Base-by-base conservation (phyloP, 148 eudicot species). In the Rhododendron mucronatum region DNA sequence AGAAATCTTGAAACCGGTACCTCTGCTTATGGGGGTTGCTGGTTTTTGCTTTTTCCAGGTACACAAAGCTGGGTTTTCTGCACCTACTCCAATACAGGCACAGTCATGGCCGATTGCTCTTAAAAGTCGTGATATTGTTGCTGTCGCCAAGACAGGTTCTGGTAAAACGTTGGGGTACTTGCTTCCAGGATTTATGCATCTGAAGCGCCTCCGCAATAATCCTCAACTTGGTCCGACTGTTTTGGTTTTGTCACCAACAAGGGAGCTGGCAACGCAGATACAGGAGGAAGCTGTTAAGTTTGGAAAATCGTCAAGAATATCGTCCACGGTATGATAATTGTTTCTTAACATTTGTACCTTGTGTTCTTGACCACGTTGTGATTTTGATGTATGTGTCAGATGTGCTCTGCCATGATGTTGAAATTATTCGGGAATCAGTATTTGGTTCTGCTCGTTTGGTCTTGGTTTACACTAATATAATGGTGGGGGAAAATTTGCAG, bases 191-290 rank as follows among this genome's bases (percentile, higher is more conserved):
- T 97, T 95, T 88, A 82, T 89, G 28, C 98, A 93, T 91, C 91
- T 97, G 50, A 95, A 91, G 90, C 93, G 90, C 63, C 47, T 76
- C 65, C 91, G 87, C 23, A 97, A 93, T 69, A 93, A 92, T 89
- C 88, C 98, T 9, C 93, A 89, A 82, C 75, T 93, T 88, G 98
- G 99, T 23, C 99, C 99, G 26, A 94, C 96, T 67, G 95, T 97
- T 86, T 88, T 97, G 91, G 98, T 97, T 16, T 79, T 97, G 83
- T 93, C 99, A 53, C 99, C 99, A 30, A 97, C 99, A 10, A 90
- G 99, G 86, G 99, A 97, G 87, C 87, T 97, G 87, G 99, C 99
- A 9, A 95, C 97, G 11, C 99, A 97, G 91, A 97, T 97, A 78
- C 98, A 92, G 91, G 98, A 89, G 83, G 99, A 97, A 92, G 99